Base-by-base conservation (phyloP, 768 basidiomycete genomes). In the Pisolithus orientalis region DNA sequence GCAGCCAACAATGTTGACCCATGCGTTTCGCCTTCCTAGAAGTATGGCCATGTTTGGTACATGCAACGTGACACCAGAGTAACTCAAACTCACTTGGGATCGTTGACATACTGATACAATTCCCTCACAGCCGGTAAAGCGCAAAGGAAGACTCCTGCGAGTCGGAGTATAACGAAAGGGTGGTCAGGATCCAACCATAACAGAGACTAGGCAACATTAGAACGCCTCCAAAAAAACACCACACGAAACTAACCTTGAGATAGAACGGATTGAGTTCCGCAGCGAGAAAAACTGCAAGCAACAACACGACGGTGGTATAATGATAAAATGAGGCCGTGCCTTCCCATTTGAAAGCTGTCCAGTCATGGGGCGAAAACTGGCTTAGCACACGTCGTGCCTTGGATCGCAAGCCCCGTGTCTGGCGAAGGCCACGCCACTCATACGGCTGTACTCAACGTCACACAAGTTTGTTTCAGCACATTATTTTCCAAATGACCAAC, bases 101-200 rank as follows among this genome's bases (percentile, higher is more conserved):
- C 80, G 62, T 85, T 88, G 61, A 89, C 79, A 61, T 92, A 93
- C 64, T 90, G 87, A 65, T 80, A 89, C 27, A 91, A 69, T 71
- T 93, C 90, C 60, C 90, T 74, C 53, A 85, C 87, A 13, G 91
- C 90, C 10, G 90, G 90, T 31, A 93, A 72, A n/a, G 84, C 90
- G 61, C 90, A 93, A 2, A 93, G 72, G 64, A 93, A 93, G 55
- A 93, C 82, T 54, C 81, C 81, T 14, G 80, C 83, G 9, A 93
- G 77, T 32, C 78, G 70, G 56, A 80, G 71, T 53, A 91, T 87
- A 47, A 93, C 76, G 57, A 93, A 82, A 10, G 90, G 90, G 65
- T 93, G 90, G 66, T 90, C 85, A 34, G 90, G 91, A 63, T 92
- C 89, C 84, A 93, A 86, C 90, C 90, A 92, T 37, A 93, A 74